Percentiles rank a stretch among this genome's conserved stretches.
phyloP scores from a whole-genome alignment of 1,284 basidiomycete genomes.

The Inonotus hispidus region DNA sequence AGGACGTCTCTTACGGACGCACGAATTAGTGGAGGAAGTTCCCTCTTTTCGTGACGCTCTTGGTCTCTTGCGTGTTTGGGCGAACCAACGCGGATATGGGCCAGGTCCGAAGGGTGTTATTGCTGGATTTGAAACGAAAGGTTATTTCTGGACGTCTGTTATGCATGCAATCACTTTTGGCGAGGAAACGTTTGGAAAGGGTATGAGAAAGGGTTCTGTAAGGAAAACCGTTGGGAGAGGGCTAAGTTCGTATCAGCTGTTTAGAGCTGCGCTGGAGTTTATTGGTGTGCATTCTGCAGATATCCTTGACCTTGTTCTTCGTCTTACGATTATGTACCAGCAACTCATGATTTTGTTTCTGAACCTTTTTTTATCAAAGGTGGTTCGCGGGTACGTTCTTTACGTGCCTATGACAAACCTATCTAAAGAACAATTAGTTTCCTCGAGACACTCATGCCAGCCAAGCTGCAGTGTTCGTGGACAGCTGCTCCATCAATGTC shows the following conservation, averaged over 20 bases:
- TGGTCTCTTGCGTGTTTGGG: conserved; percentile 84
- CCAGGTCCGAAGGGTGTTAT: conserved; percentile 41
- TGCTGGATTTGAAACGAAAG: conserved; percentile 61
- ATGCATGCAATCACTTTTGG: conserved; percentile 71
- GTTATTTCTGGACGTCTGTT: conserved; percentile 66
- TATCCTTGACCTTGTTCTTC: background rate
- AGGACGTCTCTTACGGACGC: conserved; percentile 62
- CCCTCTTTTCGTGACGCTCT: conserved; percentile 74
- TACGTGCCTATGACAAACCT: conserved; percentile 1
- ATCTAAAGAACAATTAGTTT: conserved; percentile 37
- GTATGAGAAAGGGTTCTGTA: conserved; percentile 33
- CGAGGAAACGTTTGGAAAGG: conserved; percentile 42
- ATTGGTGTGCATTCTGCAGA: conserved; percentile 45
- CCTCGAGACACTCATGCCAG: conserved; percentile 48
- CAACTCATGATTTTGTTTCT: conserved; percentile 64
- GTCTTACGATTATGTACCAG: conserved; percentile 33
- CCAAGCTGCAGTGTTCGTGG: conserved; percentile 65
- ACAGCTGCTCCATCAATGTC: conserved; percentile 78
- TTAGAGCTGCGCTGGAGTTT: conserved; percentile 77
- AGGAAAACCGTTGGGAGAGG: conserved; percentile 62
- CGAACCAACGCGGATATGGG: conserved; percentile 79
- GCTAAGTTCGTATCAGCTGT: conserved; percentile 83
- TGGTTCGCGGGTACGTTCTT: conserved; percentile 41
- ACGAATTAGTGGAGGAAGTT: conserved; percentile 57
- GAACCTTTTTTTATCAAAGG: conserved; percentile 52